Evolutionary conservation across 1,284 basidiomycete genomes (phyloP).

Genomic region (Sutorius eximius): DNA sequence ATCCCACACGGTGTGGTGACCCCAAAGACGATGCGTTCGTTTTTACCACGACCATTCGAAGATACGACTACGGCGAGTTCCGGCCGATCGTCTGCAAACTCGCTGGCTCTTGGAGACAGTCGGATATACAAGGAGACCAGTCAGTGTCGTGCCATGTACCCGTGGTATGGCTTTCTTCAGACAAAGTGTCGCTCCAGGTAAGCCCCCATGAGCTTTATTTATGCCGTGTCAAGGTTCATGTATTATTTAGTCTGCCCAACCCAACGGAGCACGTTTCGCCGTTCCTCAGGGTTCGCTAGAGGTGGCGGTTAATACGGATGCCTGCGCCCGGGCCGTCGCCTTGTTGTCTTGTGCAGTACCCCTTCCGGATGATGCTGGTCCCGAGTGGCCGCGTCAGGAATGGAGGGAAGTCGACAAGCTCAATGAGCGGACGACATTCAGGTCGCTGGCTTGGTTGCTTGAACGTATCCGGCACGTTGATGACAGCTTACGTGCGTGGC

Average conservation of each 20-base stretch:
- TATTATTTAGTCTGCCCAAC: constrained; percentile 44
- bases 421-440: constrained; percentile 81
- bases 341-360: constrained; percentile 77
- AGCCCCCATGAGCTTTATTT: constrained; percentile 19
- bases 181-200: constrained; percentile 53
- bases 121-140: constrained; percentile 47
- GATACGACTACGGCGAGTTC: constrained; percentile 79
- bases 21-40: constrained; percentile 74
- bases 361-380: constrained; percentile 63
- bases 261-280: constrained; percentile 62
- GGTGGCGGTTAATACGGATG: constrained; percentile 54
- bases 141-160: constrained; percentile 59
- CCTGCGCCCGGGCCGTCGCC: constrained; percentile 74
- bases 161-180: constrained; percentile 59
- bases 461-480: constrained; percentile 79
- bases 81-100: constrained; percentile 75
- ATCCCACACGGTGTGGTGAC: constrained; percentile 80
- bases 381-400: constrained; percentile 71
- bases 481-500: constrained; percentile 63
- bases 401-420: constrained; percentile 86
- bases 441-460: constrained; percentile 80
- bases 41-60: constrained; percentile 75
- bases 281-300: constrained; percentile 58
- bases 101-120: constrained; percentile 76
- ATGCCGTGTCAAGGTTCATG: not conserved